These are phyloP conservation scores for Saccharomyces kudriavzevii DNA, from an alignment of 805 yeast genomes.

Conservation along the genomic window DNA sequence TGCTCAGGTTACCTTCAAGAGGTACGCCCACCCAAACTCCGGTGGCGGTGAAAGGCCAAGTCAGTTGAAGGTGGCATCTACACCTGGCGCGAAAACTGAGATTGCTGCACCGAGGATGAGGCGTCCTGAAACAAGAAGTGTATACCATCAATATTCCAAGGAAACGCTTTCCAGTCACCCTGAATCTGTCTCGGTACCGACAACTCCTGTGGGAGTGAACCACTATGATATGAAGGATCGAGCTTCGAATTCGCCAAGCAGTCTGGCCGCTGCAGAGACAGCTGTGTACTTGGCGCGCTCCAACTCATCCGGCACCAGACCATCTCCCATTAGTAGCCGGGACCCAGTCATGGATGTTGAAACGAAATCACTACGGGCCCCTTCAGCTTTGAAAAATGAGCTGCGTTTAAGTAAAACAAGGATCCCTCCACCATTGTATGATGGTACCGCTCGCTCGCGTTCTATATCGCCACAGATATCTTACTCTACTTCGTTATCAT, in stretches of 20 bases:
- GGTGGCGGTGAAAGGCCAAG: background rate
- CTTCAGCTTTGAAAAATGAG: background rate
- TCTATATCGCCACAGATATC: background rate
- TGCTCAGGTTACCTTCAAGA: slow-evolving; percentile 27
- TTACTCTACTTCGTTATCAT: background rate
- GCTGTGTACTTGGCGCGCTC: background rate
- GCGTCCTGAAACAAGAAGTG: background rate
- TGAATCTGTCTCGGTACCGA: background rate
- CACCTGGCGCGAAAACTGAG: background rate
- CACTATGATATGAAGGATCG: background rate
- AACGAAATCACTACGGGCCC: background rate
- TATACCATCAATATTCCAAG: background rate
- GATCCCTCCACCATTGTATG: background rate
- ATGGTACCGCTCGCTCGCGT: background rate
- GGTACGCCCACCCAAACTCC: slow-evolving; percentile 11
- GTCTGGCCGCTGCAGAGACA: background rate
- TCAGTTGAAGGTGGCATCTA: background rate
- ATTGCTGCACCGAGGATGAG: background rate
- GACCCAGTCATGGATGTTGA: background rate
- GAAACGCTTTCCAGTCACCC: background rate
- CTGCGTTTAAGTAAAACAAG: background rate
- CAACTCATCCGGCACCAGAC: background rate
- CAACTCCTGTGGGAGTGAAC: background rate
- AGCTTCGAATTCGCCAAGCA: background rate
- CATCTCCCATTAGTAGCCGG: background rate